Evolutionary conservation across 176 grass and related monocot species (phyloP), one percentile per base, ranked within the genome.

Genomic region (Triticum timopheevii): DNA sequence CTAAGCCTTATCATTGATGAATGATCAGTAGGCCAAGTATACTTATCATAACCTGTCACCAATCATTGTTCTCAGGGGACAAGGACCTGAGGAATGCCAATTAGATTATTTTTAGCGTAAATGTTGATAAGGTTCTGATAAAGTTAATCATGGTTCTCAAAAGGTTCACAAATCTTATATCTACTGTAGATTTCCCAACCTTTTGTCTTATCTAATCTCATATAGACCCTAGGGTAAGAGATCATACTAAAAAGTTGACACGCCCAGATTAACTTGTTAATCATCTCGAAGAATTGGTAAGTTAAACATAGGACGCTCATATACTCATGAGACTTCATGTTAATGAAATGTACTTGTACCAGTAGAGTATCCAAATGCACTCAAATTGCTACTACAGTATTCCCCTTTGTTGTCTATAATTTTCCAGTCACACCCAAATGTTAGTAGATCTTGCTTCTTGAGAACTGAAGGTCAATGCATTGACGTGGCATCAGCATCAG

Each of bases 121-220:
- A 84, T 79, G 65, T 64, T 5, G 23, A 79, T 40, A 84, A 73
- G 33, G 63, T 84, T 82, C 65, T 82, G 80, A 69, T 35, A 36
- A 70, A 82, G 65, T 54, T 70, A 52, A 82, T 23, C 44, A 12
- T 44, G 59, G 28, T 40, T 8, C 61, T 54, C 64, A 78, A 42
- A 36, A 61, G 58, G 3, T 47, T 83, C 61, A 77, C 54, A 31
- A 20, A 78, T 16, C 65, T 72, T 80, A 67, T 28, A 73, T 87
- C 22, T 16, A 27, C 19, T 36, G 38, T 25, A 16, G 34, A 72
- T 44, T 79, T 30, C 38, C 4, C 56, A 79, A 34, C 63, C 50
- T 73, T 73, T 77, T 78, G 8, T 45, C 69, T n/a, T 34, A 73
- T 17, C 44, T 19, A 62, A 40, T 15, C 9, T 16, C 8, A 75